Base-by-base conservation (phyloP, 1,139 yeast species). In the Debaryomyces sp. region DNA sequence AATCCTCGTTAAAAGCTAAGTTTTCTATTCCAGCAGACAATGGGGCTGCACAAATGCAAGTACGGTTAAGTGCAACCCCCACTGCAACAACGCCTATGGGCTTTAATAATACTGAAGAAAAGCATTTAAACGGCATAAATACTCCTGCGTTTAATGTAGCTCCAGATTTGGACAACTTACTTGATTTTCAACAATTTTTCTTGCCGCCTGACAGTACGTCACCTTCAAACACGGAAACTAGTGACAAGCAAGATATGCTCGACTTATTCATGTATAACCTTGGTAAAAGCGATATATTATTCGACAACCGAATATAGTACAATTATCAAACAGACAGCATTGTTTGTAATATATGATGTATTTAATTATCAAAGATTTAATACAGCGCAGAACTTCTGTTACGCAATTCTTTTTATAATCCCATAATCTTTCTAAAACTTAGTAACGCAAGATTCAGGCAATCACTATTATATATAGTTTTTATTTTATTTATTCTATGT, bases 241-340 rank as follows among this genome's bases (percentile, higher is more conserved):
- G 43, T 24, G 45, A 50, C 22, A 40, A 38, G 10, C 54, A 50
- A n/a, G 60, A 57, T 17, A 50, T 53, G 34, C 50, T 54, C 32
- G 62, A 59, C 41, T 57, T 55, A 37, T 56, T 57, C 49, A 55
- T 59, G 63, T 58, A 60, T 48, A 60, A 50, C 49, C 54, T 54
- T 26, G 63, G 64, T 7, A 54, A 60, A 23, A 61, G 56, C 46
- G 65, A 62, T 48, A 54, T 61, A 29, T 51, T 61, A 48, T 60
- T 57, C 49, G 63, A 58, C 45, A 59, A 59, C 39, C 55, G 43
- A 15, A n/a, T 46, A 9, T 35, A 34, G 12, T 9, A 13, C 13
- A 17, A 18, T 3, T 18, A 18, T 18, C 21, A 18, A 18, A 2
- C 21, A 18, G 5, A 18, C 4, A 3, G 21, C 21, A 18, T 18